Evolutionary conservation across 805 yeast genomes (phyloP), one percentile per base, ranked within the genome.

Genomic region (Tetrapisispora arboricola): DNA sequence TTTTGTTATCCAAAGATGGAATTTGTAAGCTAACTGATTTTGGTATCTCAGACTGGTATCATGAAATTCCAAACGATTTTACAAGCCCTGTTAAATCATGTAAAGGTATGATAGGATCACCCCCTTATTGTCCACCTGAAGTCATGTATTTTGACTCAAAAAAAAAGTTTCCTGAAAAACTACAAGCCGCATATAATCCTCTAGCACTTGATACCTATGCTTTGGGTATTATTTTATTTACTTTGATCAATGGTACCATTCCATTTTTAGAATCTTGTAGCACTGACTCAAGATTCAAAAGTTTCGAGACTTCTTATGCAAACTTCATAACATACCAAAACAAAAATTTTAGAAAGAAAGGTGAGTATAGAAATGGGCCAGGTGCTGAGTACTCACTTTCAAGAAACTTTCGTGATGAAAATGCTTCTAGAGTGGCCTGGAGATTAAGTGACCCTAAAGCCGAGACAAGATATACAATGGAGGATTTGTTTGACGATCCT

Each of bases 101-200:
- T 24, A 62, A 70, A 34, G 64, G 75, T 1, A 72, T 72, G 58
- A 80, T 81, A 33, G 92, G 94, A 3, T 80, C 88, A 1, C 86
- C 92, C 6, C 92, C 92, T 1, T 83, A 80, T 56, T 75, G 81
- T 12, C 78, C 90, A 9, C 92, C 94, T 1, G 92, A 83, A 59
- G 84, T 81, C 15, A 71, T 76, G 73, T 58, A 63, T 26, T 71
- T 64, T 21, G 61, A 57, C 41, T 41, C 55, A 6, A 51, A 60
- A 42, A 53, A 57, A 42, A 47, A 47, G 37, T 49, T 53, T 65
- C 64, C 58, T 49, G 66, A 53, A 55, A 43, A 50, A 36, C 44
- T 40, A 36, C 56, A 50, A 28, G 54, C 55, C 24, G 61, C 72
- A 7, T 78, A 78, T 60, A 75, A 80, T 53, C 82, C 86, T 1